Evolutionary conservation across 2,329 filamentous ascomycete genomes (phyloP).

Genomic region (Curvularia verruculosa): DNA sequence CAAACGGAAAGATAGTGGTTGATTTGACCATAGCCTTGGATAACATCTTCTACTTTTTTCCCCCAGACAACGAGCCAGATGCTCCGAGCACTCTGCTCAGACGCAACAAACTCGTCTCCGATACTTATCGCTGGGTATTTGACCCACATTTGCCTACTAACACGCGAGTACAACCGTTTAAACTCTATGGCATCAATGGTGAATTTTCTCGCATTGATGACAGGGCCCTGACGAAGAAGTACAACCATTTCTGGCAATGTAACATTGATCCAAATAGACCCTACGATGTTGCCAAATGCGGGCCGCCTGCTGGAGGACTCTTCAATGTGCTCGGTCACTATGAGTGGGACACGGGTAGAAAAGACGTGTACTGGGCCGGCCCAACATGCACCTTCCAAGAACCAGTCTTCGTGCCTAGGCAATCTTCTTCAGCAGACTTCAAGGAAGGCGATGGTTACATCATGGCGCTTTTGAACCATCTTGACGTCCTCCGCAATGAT

Average conservation of each 20-base stretch:
- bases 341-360: constrained; percentile 41
- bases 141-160: constrained; percentile 43
- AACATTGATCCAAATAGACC: constrained; percentile 44
- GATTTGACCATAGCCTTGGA: constrained; percentile 50
- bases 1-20: constrained; percentile 46
- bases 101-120: constrained; percentile 50
- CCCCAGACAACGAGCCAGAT: constrained; percentile 35
- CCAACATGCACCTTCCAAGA: constrained; percentile 58
- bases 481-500: constrained; percentile 50
- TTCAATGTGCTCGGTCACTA: constrained; percentile 45
- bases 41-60: constrained; percentile 54
- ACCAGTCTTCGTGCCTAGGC: constrained; percentile 59
- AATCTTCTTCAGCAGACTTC: constrained; percentile 33
- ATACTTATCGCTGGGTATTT: constrained; percentile 51
- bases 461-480: constrained; percentile 54
- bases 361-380: constrained; percentile 45
- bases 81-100: constrained; percentile 46
- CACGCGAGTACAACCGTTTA: constrained; percentile 37
- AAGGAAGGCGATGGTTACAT: constrained; percentile 59
- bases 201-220: constrained; percentile 57
- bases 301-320: constrained; percentile 38
- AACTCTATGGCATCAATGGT: constrained; percentile 48
- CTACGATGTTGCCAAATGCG: constrained; percentile 43
- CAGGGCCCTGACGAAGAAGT: constrained; percentile 49
- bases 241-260: constrained; percentile 51